Conservation (phyloP, 2,329 filamentous ascomycete species). For the Sporothrix variecibatus region DNA sequence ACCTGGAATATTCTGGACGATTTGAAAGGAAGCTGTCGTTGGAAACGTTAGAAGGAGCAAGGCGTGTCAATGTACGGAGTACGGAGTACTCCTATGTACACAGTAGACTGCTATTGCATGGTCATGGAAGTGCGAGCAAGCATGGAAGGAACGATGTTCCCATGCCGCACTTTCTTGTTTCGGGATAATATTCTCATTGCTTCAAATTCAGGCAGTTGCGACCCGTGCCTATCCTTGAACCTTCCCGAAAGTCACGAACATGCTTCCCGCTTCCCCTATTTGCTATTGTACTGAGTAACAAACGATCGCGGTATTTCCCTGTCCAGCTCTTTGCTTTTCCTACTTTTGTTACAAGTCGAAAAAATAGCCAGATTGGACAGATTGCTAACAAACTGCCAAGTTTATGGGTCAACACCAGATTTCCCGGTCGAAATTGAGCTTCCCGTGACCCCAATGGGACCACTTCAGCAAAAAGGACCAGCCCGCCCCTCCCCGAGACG, state of each 20-base stretch:
- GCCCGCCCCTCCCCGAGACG: conserved; percentile 18
- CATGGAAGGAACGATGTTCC: neutral
- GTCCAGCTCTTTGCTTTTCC: neutral
- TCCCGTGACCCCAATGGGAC: neutral
- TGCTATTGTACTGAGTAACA: no score
- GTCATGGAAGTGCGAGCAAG: neutral
- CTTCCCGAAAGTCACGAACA: neutral
- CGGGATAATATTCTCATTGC: neutral
- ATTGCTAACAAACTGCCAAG: neutral
- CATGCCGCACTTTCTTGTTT: conserved; percentile 13
- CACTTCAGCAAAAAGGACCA: conserved; percentile 13
- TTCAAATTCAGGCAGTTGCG: conserved; percentile 2
- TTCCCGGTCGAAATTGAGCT: conserved; percentile 11
- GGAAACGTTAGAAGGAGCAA: neutral
- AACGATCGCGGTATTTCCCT: neutral
- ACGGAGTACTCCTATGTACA: neutral
- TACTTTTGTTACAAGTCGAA: neutral
- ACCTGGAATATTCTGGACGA: neutral
- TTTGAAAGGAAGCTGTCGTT: neutral
- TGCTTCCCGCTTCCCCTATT: neutral
- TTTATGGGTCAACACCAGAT: neutral
- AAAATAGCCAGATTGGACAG: neutral
- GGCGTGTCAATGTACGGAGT: neutral
- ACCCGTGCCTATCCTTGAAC: neutral
- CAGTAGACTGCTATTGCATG: neutral